These are phyloP conservation scores for Suillus americanus DNA, from an alignment of 768 basidiomycete species.

Conservation along the genomic window DNA sequence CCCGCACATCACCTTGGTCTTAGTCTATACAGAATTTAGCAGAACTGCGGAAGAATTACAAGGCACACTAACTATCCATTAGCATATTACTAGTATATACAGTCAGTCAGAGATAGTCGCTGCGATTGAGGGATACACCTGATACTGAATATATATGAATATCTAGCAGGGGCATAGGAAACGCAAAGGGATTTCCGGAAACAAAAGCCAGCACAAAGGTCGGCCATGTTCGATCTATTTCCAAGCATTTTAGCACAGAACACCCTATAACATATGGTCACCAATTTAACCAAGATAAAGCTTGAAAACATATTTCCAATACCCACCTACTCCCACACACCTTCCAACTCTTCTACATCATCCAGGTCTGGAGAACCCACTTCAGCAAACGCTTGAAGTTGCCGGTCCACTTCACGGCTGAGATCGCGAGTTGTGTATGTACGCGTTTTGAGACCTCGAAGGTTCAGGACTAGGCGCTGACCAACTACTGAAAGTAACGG, in stretches of 20 bases:
- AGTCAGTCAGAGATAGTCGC: not conserved
- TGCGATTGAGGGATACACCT: not conserved
- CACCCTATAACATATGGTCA: not conserved
- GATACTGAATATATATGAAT: not conserved
- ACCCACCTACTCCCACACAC: not conserved
- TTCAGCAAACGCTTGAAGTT: conserved; percentile 12
- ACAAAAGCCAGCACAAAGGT: not conserved
- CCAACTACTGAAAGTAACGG: conserved; percentile 15
- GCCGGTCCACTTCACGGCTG: conserved; percentile 20
- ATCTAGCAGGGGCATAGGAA: not conserved
- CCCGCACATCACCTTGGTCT: too few relatives aligned
- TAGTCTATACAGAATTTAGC: too few relatives aligned
- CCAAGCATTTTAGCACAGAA: not conserved
- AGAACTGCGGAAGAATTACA: not conserved
- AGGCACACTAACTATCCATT: not conserved
- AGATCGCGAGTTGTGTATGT: conserved; percentile 5
- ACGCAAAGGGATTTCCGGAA: not conserved
- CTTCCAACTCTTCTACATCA: too few relatives aligned
- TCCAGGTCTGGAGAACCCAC: not conserved
- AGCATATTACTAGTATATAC: not conserved
- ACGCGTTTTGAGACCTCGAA: conserved; percentile 10
- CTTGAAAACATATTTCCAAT: too few relatives aligned
- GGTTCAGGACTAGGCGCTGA: conserved; percentile 21
- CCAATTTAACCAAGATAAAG: not conserved
- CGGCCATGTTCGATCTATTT: not conserved